Evolutionary conservation across 2,329 filamentous ascomycete species (phyloP).

Genomic region (Trichoderma asperellum): DNA sequence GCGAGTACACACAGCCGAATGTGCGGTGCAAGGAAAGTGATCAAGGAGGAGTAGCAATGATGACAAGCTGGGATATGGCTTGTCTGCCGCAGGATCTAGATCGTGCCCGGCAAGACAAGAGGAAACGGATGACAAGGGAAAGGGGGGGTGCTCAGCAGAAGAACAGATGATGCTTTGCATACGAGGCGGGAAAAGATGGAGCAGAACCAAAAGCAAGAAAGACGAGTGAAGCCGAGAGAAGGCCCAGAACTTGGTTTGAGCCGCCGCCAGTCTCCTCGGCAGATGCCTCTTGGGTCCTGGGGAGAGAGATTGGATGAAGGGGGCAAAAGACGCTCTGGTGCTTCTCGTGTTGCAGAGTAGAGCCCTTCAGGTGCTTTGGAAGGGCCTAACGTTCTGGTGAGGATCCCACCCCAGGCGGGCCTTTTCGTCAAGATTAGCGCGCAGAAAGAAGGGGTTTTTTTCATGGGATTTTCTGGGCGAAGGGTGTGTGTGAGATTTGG

Average conservation of each 20-base stretch:
- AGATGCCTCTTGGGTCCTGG: neutral
- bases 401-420: slow-evolving; percentile 15
- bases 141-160: neutral
- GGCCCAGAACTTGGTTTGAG: slow-evolving; percentile 5
- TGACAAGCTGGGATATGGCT: slow-evolving; percentile 1
- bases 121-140: neutral
- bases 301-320: slow-evolving; percentile 17
- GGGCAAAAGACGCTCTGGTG: slow-evolving; percentile 8
- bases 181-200: slow-evolving; percentile 8
- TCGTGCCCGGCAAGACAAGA: neutral
- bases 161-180: slow-evolving; percentile 3
- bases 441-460: slow-evolving; percentile 17
- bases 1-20: slow-evolving; percentile 2
- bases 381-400: slow-evolving; percentile 4
- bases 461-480: neutral
- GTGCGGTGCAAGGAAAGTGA: slow-evolving; percentile 4
- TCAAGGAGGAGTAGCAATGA: slow-evolving; percentile 1
- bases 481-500: slow-evolving; percentile 11
- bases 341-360: slow-evolving; percentile 27
- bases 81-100: slow-evolving; percentile 1
- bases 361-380: neutral
- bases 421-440: slow-evolving; percentile 27
- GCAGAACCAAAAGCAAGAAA: neutral
- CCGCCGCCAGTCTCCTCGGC: neutral
- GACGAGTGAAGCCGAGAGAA: slow-evolving; percentile 5